Evolutionary conservation across 805 yeast genomes (phyloP).

Genomic region (Wickerhamomyces bisporus): DNA sequence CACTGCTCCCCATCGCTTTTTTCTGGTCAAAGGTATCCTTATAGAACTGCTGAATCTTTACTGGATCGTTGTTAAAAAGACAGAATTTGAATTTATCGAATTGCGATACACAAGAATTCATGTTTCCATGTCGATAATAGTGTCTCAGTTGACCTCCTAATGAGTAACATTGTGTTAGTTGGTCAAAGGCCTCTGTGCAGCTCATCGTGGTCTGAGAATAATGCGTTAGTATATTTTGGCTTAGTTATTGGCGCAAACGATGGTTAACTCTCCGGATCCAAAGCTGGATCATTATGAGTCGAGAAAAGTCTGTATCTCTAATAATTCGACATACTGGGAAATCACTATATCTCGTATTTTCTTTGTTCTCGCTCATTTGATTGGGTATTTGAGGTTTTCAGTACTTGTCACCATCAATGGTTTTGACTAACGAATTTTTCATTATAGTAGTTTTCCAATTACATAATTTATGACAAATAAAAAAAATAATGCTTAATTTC

Average conservation of each 20-base stretch:
- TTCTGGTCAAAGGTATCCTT: slow-evolving; percentile 57
- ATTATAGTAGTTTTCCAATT: not conserved
- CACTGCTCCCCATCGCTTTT: slow-evolving; percentile 67
- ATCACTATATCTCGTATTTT: slow-evolving; percentile 11
- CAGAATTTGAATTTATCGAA: slow-evolving; percentile 80
- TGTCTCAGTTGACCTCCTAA: slow-evolving; percentile 85
- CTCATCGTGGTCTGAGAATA: slow-evolving; percentile 43
- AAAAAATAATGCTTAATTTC: no score
- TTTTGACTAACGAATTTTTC: not conserved
- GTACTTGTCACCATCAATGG: no score
- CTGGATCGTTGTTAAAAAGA: slow-evolving; percentile 49
- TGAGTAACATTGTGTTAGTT: slow-evolving; percentile 79
- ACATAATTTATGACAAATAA: not conserved
- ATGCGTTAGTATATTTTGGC: slow-evolving; percentile 10
- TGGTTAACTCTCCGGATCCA: no score
- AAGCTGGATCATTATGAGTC: no score
- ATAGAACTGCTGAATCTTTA: slow-evolving; percentile 70
- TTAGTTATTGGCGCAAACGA: not conserved
- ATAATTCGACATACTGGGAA: slow-evolving; percentile 25
- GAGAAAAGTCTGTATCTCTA: no score
- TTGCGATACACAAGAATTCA: slow-evolving; percentile 65
- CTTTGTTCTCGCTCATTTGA: slow-evolving; percentile 1
- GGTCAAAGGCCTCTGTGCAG: slow-evolving; percentile 82
- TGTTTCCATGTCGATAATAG: slow-evolving; percentile 78
- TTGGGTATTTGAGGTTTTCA: no score